These are phyloP conservation scores for Erythrophleum ivorense DNA, from an alignment of 331 rosid genomes.

Conservation along the genomic window DNA sequence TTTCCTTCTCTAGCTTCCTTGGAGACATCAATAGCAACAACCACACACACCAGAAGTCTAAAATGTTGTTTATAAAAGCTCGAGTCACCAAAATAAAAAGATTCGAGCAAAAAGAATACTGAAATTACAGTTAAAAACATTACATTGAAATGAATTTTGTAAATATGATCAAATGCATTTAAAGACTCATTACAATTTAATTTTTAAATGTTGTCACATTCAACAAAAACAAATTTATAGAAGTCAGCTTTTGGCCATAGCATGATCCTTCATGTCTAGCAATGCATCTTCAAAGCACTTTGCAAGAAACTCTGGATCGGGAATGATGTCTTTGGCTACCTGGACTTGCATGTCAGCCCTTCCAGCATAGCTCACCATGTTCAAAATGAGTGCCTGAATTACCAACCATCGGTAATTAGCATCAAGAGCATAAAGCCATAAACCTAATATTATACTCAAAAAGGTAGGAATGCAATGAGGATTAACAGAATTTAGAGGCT, in stretches of 20 bases:
- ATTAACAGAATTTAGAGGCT: conserved; percentile 32
- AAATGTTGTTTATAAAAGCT: background rate
- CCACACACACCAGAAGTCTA: background rate
- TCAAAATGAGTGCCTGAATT: conserved; percentile 79
- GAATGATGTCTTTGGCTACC: conserved; percentile 92
- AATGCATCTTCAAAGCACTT: conserved; percentile 89
- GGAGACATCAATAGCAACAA: background rate
- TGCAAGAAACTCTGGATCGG: conserved; percentile 83
- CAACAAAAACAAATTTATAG: conserved; percentile 17
- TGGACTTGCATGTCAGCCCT: conserved; percentile 89
- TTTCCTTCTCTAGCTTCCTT: background rate
- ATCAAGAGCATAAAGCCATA: background rate
- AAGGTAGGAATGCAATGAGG: conserved; percentile 8
- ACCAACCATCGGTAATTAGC: conserved; percentile 29
- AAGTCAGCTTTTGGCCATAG: conserved; percentile 38
- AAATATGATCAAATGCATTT: conserved; percentile 4
- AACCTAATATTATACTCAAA: background rate
- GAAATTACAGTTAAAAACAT: background rate
- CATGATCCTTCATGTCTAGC: conserved; percentile 71
- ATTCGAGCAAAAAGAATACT: background rate
- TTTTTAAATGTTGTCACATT: conserved; percentile 6
- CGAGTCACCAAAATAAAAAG: background rate
- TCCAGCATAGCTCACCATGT: conserved; percentile 89
- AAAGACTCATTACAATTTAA: background rate
- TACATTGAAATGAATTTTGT: background rate